Conservation (phyloP, 176 grass and related monocot genomes). For the Cenchrus fungigraminus region DNA sequence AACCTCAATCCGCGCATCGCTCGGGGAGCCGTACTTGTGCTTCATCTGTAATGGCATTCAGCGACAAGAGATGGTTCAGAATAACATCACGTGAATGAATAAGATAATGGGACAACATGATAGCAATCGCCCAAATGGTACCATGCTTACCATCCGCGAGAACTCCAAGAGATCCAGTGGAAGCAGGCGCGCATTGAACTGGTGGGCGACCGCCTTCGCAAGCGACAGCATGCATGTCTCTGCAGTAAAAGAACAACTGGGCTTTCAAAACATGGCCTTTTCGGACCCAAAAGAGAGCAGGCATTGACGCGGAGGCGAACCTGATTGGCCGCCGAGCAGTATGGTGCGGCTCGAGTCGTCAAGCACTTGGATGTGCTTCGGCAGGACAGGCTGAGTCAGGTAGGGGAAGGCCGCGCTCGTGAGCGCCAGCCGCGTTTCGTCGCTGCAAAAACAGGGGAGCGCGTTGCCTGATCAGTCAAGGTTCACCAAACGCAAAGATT, state of each 20-base stretch:
- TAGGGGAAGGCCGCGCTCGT: conserved; percentile 77
- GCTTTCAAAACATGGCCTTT: conserved; percentile 7
- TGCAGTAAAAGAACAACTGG: conserved; percentile 26
- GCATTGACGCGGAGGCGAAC: conserved; percentile 35
- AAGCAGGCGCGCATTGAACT: conserved; percentile 64
- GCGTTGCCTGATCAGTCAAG: conserved; percentile 7
- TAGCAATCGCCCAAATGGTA: background rate
- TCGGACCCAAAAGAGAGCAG: background rate
- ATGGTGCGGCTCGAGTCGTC: conserved; percentile 67
- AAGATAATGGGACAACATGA: background rate
- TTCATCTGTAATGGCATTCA: conserved; percentile 61
- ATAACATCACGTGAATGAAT: conserved; percentile 7
- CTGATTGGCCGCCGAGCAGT: conserved; percentile 77
- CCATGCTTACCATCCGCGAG: conserved; percentile 45
- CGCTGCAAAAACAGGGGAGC: conserved; percentile 53
- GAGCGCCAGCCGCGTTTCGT: conserved; percentile 55
- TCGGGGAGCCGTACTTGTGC: conserved; percentile 63
- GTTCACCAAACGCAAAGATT: conserved; percentile 21
- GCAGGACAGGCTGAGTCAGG: conserved; percentile 54
- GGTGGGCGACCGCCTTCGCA: conserved; percentile 73
- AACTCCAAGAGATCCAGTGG: conserved; percentile 70
- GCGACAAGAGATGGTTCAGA: conserved; percentile 12
- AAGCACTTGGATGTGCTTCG: conserved; percentile 66
- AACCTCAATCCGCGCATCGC: conserved; percentile 60
- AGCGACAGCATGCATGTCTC: conserved; percentile 74